These are phyloP conservation scores for Herpetomonas samuelpessoai DNA, from an alignment of 208 protist genomes.

Conservation along the genomic window DNA sequence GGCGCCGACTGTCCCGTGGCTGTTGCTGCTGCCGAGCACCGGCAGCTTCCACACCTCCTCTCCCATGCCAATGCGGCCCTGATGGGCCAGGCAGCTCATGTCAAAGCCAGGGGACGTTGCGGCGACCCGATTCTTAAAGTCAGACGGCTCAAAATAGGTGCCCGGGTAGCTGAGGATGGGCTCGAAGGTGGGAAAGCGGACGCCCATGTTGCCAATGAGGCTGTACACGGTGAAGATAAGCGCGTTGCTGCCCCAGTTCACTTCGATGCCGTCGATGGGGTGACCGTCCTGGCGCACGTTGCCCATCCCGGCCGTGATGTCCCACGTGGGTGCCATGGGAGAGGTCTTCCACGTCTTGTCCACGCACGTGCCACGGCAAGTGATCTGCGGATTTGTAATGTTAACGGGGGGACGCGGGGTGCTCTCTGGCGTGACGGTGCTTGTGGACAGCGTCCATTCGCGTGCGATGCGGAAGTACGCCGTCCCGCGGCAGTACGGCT, in stretches of 20 bases:
- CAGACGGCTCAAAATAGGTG: slow-evolving; percentile 55
- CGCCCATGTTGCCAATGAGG: slow-evolving; percentile 76
- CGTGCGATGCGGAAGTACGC: slow-evolving; percentile 67
- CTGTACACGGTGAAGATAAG: slow-evolving; percentile 67
- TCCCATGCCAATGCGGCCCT: slow-evolving; percentile 48
- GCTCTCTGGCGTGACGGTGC: slow-evolving; percentile 14
- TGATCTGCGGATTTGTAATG: slow-evolving; percentile 62
- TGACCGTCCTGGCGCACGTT: slow-evolving; percentile 56
- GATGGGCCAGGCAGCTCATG: slow-evolving; percentile 55
- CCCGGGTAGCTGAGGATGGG: slow-evolving; percentile 28
- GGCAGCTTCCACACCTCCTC: slow-evolving; percentile 76
- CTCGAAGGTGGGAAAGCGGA: slow-evolving; percentile 85
- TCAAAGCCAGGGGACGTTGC: slow-evolving; percentile 56
- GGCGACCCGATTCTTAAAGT: slow-evolving; percentile 40
- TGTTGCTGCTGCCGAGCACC: slow-evolving; percentile 31
- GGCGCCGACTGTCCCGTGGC: slow-evolving; percentile 50
- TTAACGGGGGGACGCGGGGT: slow-evolving; percentile 6
- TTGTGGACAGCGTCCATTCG: slow-evolving; percentile 35
- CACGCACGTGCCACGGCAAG: slow-evolving; percentile 68
- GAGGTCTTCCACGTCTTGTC: slow-evolving; percentile 70
- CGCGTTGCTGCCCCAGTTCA: slow-evolving; percentile 56
- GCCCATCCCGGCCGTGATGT: slow-evolving; percentile 45
- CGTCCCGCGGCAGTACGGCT: slow-evolving; percentile 52
- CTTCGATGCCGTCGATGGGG: slow-evolving; percentile 48
- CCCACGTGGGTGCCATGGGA: slow-evolving; percentile 54